Base-by-base conservation (phyloP, 768 basidiomycete genomes). In the Grammothele lineata region DNA sequence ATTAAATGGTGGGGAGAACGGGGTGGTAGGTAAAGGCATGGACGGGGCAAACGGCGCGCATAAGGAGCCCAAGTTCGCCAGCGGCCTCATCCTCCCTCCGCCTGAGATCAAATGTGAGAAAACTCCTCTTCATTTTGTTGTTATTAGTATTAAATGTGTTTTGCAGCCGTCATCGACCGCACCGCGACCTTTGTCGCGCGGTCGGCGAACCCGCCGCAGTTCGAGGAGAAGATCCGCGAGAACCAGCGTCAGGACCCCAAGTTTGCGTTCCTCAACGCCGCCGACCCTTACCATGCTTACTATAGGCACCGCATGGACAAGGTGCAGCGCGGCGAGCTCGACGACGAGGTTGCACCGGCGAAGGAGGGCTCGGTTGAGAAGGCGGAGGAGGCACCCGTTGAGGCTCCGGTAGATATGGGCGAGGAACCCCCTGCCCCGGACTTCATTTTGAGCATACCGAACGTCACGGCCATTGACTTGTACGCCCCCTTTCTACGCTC, bases 281-380 rank as follows among this genome's bases (percentile, higher is more conserved):
- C 81, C 40, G 96, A 99, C 75, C 92, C 96, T 55, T 99, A 96
- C 72, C 92, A 98, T 83, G 90, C 90, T 51, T 98, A 99, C 71
- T 99, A 99, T 64, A 83, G 89, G 62, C 82, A 94, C 73, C 83
- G 87, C 62, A 81, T 95, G 71, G 90, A 92, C 39, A 83, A 82
- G 62, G 80, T 92, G 53, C 70, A 78, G 43, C 80, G 80, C 6
- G 92, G 92, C 17, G 87, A 90, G 60, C 61, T 79, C 8, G 72
- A 78, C 12, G 89, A 89, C 32, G 88, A 86, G 24, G 58, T 61
- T 1, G 54, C 71, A 0, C 65, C 68, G 22, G 71, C 71, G 22
- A 80, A 77, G 58, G 75, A 73, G 14, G 71, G 61, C 8, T 7
- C 27, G 7, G 14, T 30, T 25, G 51, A 51, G 34, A 53, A 49